Base-by-base conservation (phyloP, 257 asterid genomes). In the Datura wrightii region DNA sequence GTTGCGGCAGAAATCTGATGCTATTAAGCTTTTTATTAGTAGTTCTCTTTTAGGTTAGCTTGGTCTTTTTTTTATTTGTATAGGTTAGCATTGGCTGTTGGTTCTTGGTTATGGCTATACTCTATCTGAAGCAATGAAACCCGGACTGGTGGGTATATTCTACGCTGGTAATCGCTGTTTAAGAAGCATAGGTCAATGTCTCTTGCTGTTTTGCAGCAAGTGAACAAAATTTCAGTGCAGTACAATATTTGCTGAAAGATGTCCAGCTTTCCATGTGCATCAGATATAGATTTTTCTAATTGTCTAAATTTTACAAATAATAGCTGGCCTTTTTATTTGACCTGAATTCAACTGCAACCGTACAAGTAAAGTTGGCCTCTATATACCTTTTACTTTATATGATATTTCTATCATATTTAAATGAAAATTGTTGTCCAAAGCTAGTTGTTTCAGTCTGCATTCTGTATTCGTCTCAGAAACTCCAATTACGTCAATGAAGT, bases 231-330 rank as follows among this genome's bases (percentile, higher is more conserved):
- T 52, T 78, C 59, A 1, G 34, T 6, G 3, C 60, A 52, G 48
- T 52, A 78, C 31, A 31, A 52, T 76, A 14, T 31, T 76, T 13
- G 63, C 82, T 14, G 34, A 78, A 31, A 52, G 11, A 31, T 74
- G 24, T 78, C 63, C 48, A 70, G 13, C 55, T 41, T 50, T 76
- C 62, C 82, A 78, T 78, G 82, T 78, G 82, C 48, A 52, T 50
- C 60, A 52, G 15, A 52, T 14, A 50, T 14, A 11, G 82, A 52
- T 78, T 78, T 34, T 52, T 52, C 59, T 13, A 34, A 14, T 76
- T 52, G 14, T 78, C 48, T 34, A 13, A 34, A 31, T 34, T 65
- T 37, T 14, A 5, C 46, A 31, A 31, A 10, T 19, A 62, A 5
- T 65, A 65, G 19, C 72, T 65, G 42, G 72, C 2, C 18, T 65